Evolutionary conservation across 1,139 yeast genomes (phyloP), one percentile per base, ranked within the genome.

Genomic region (Hansenula anomala): DNA sequence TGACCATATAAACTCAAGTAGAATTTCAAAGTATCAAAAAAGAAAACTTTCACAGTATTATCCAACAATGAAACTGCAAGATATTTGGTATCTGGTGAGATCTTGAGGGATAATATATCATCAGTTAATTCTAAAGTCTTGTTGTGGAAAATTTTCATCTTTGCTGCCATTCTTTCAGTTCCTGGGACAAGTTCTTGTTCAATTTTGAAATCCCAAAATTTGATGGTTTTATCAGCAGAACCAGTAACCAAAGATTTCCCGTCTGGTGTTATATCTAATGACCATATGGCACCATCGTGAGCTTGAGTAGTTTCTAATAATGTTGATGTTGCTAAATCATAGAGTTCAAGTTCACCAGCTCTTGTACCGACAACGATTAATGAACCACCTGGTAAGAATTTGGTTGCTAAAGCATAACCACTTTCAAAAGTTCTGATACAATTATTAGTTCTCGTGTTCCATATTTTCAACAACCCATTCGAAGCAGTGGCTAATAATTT

Each of bases 1-100:
- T 92, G 99, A 25, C 99, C 99, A 56, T 92, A 92, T 45, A 92
- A 70, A 51, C 94, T 87, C 47, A 92, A 71, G 64, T 75, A 92
- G 55, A 92, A 82, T 63, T 92, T 94, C 58, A 89, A 72, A 3
- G 94, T 71, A 56, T 92, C 97, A 40, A 81, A 69, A 59, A 83
- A 90, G 51, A 92, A 88, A 24, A 92, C 95, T 62, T 94, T 95
- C 36, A 92, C 96, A 15, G 96, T 92, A 57, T 85, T 88, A 60
- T 92, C 96, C 51, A 92, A 71, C 40, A 94, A 67, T 1, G 97
- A 84, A 5, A 86, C 83, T 3, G 97, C 96, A 41, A 94, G 64
- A 44, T 72, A 76, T 54, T 73, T 84, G 41, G 79, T 69, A 57
- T 89, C 94, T 4, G 95, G 90, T 0, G 97, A 86, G n/a, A 90